Base-by-base conservation (phyloP, 2,329 filamentous ascomycete genomes). In the Calonectria pauciramosa region DNA sequence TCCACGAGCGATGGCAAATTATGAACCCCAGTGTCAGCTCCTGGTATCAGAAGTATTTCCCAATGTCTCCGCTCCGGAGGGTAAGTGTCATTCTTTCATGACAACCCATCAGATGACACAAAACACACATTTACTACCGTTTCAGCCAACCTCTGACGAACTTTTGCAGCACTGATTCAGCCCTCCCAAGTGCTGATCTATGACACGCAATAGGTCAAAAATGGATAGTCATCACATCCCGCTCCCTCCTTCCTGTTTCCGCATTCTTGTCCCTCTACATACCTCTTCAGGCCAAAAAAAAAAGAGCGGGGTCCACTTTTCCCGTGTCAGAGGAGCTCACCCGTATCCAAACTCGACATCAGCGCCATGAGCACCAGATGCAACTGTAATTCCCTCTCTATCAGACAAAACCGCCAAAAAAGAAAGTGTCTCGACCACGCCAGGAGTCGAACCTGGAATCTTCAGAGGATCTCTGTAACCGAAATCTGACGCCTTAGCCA, bases 401-500 rank as follows among this genome's bases (percentile, higher is more conserved):
- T 3, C 14, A 5, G 13, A 41, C 11, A 41, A 41, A 4, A 44
- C 18, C 4, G 2, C 8, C 18, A 59, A 34, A 34, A 60, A 28
- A 41, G 23, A 60, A 60, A 60, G 32, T 38, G 30, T 38, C n/a
- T 18, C 56, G 56, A 60, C 63, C 63, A 66, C 63, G 63, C 38
- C 63, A 66, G 63, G 60, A 65, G 36, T 56, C 52, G 52, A 56
- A 56, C 52, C 52, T 56, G 52, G 36, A 65, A 65, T 65, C 60
- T 64, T 47, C 41, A 64, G 60, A 64, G 60, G 30, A 34, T 34
- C 81, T 83, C 80, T 83, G 82, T 65, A 63, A 80, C 82, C 82
- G 82, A 84, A 84, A 84, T 83, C 82, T 82, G 83, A 79, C 82
- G 82, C 82, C 80, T 82, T 83, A 83, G 71, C 82, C 82, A 84